These are phyloP conservation scores for Penicillium parvum DNA, from an alignment of 495 filamentous ascomycete species.

Conservation along the genomic window DNA sequence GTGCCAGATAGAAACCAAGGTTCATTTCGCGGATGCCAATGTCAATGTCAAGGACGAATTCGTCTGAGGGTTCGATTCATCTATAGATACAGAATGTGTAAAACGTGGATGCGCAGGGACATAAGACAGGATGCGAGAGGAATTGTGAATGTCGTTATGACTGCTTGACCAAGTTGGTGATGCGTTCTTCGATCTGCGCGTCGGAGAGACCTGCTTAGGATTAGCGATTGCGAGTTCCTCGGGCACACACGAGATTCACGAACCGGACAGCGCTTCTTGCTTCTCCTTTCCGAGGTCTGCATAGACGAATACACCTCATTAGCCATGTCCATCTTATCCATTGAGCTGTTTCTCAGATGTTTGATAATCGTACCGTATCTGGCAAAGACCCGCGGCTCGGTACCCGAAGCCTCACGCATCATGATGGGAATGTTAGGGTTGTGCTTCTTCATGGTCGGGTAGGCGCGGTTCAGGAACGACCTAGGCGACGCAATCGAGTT, in stretches of 20 bases:
- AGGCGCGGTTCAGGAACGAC: conserved; percentile 83
- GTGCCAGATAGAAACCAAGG: not conserved
- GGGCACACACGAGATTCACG: conserved; percentile 9
- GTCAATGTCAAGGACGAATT: conserved; percentile 4
- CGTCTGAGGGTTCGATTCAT: conserved; percentile 30
- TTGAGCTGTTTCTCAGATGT: not conserved
- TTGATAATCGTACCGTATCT: conserved; percentile 71
- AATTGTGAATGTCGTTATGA: conserved; percentile 27
- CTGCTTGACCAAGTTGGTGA: conserved; percentile 75
- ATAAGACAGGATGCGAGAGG: conserved; percentile 18
- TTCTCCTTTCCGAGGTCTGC: conserved; percentile 86
- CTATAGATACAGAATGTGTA: conserved; percentile 42
- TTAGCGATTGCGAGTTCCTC: conserved; percentile 10
- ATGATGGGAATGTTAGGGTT: conserved; percentile 93
- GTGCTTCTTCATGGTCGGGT: conserved; percentile 99
- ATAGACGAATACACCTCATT: not conserved
- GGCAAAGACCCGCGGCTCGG: conserved; percentile 80
- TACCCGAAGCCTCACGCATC: conserved; percentile 82
- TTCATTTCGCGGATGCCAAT: too few species aligned
- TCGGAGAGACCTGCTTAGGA: conserved; percentile 67
- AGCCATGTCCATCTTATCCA: not conserved
- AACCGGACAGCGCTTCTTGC: conserved; percentile 75
- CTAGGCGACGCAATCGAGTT: conserved; percentile 41
- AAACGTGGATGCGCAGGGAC: conserved; percentile 24
- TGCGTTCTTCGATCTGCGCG: conserved; percentile 85